Conservation (phyloP, 768 basidiomycete species). For the Kwoniella mangroviensis region DNA sequence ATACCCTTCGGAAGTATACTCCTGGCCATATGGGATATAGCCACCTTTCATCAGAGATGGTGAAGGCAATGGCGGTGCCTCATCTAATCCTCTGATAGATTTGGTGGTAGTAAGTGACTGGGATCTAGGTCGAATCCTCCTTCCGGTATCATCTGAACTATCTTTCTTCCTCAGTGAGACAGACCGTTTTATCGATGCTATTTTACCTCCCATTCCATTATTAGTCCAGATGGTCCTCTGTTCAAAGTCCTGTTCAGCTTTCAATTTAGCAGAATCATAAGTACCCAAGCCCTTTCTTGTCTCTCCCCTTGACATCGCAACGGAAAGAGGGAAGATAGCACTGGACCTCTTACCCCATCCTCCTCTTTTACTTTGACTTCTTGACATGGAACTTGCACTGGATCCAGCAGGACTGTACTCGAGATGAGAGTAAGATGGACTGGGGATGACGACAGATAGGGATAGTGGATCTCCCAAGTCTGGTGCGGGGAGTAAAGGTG, state of each 20-base stretch:
- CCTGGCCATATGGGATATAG: not conserved
- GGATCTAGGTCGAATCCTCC: conserved; percentile 27
- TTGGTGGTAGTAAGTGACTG: conserved; percentile 17
- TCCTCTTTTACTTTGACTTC: not conserved
- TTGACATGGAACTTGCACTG: conserved; percentile 1
- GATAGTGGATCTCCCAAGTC: conserved; percentile 32
- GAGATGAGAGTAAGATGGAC: conserved; percentile 30
- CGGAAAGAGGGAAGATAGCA: conserved; percentile 25
- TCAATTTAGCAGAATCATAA: conserved; percentile 26
- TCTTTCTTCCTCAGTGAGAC: conserved; percentile 23
- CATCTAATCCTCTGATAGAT: not conserved
- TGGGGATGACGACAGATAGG: conserved; percentile 26
- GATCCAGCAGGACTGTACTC: conserved; percentile 36
- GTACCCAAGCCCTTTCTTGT: conserved; percentile 23
- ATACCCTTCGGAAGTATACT: conserved; percentile 1
- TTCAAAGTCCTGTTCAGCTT: conserved; percentile 25
- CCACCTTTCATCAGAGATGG: conserved; percentile 9
- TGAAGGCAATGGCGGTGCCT: conserved; percentile 22
- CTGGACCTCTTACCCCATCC: conserved; percentile 15
- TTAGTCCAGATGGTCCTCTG: not conserved
- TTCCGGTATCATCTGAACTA: not conserved
- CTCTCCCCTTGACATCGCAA: conserved; percentile 28
- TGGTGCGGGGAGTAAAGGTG: conserved; percentile 26
- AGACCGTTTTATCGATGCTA: conserved; percentile 8
- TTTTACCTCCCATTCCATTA: conserved; percentile 1